Percentiles rank a stretch among this genome's conserved stretches.
These are phyloP conservation scores for Aspergillus amoenus DNA, from an alignment of 2,329 filamentous ascomycete genomes.

Conservation along the genomic window DNA sequence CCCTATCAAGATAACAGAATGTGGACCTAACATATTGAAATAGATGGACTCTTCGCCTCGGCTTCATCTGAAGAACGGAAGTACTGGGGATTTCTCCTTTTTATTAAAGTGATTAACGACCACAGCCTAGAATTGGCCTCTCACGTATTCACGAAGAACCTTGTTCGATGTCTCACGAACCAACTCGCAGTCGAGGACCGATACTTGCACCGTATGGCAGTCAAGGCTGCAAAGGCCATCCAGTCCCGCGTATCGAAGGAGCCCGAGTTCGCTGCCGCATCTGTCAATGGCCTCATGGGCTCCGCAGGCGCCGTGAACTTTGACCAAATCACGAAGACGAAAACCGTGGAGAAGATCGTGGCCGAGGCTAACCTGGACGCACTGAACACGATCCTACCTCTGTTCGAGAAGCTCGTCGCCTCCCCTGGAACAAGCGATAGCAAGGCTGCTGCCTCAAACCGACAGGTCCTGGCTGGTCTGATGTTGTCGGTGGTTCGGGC, in stretches of 20 bases:
- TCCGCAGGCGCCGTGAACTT: conserved; percentile 74
- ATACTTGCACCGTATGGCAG: conserved; percentile 75
- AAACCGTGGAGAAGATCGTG: conserved; percentile 75
- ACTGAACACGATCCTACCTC: conserved; percentile 55
- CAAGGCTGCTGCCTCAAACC: conserved; percentile 45
- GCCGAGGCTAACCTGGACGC: conserved; percentile 55
- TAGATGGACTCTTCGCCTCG: conserved; percentile 80
- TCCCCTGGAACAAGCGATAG: conserved; percentile 48
- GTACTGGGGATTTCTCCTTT: conserved; percentile 85
- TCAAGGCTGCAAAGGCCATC: conserved; percentile 71
- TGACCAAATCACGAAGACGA: conserved; percentile 81
- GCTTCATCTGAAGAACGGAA: conserved; percentile 84
- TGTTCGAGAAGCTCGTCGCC: conserved; percentile 49
- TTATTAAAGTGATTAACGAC: conserved; percentile 69
- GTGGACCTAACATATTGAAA: conserved; percentile 13
- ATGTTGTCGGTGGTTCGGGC: conserved; percentile 52
- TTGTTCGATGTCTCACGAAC: conserved; percentile 79
- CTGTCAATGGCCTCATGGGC: conserved; percentile 68
- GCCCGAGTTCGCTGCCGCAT: conserved; percentile 57
- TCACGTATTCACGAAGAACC: conserved; percentile 75
- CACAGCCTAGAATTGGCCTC: conserved; percentile 52
- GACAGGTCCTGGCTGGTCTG: conserved; percentile 53
- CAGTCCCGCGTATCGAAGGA: conserved; percentile 63
- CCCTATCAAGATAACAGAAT: neutral
- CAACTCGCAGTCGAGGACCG: conserved; percentile 75